Base-by-base conservation (phyloP, 2,329 filamentous ascomycete species). In the Phyllosticta citribraziliensis region DNA sequence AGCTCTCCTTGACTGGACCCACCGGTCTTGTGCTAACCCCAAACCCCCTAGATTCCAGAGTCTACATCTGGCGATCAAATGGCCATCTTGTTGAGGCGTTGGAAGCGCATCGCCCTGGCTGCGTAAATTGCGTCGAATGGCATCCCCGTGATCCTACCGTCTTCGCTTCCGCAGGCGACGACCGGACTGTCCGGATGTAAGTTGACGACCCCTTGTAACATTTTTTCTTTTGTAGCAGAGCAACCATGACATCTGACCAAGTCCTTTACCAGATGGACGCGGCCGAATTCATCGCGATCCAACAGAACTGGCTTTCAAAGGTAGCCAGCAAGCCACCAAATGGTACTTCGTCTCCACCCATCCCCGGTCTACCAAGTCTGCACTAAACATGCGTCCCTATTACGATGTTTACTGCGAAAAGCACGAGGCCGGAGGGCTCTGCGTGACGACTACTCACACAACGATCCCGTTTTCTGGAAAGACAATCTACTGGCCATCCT, bases 11-110 rank as follows among this genome's bases (percentile, higher is more conserved):
- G 20, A 19, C 25, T 22, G 33, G 19, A 9, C 20, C 4, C 33
- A n/a, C 30, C 24, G 19, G 30, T 56, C n/a, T 12, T n/a, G 33
- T 56, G 22, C 58, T 60, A 56, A 60, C 40, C 40, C 58, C 24
- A 61, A 50, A 53, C 27, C 27, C 27, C 27, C n/a, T 57, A 86
- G 85, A 88, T 73, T 83, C 83, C 2, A 81, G 82, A 61, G 82
- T 97, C 52, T 88, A 91, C 71, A 89, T 99, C 64, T 97, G 92
- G 91, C 89, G 96, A 72, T 94, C 91, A 73, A 87, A 88, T 40
- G 91, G 90, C 5, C 79, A 82, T 5, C 80, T 88, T 0, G 84
- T 99, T 5, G 89, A 91, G 69, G 86, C 84, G 55, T 78, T 97
- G 2, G 82, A 85, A 33, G 92, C 86, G 0, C 93, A 97, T 67